A percentile compares a stretch with the other conserved stretches of the same genome.
phyloP scores from a whole-genome alignment of 2,329 filamentous ascomycete species.

The Exophiala sp. region DNA sequence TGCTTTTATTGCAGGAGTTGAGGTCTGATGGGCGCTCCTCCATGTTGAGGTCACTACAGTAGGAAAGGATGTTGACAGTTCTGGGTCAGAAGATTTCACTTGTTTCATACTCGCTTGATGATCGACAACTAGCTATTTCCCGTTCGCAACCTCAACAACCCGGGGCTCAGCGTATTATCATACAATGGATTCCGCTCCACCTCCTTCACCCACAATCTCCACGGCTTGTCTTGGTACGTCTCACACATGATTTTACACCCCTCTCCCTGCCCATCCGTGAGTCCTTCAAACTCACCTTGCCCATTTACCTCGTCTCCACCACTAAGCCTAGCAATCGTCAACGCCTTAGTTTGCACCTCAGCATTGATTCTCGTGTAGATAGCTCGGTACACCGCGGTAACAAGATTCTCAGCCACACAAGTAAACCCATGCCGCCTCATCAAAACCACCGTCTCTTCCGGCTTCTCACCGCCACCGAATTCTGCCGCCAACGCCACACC shows the following conservation, averaged over 20 bases:
- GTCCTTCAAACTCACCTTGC: conserved; percentile 11
- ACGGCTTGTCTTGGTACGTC: conserved; percentile 21
- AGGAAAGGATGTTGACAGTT: neutral
- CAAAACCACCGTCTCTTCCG: conserved; percentile 38
- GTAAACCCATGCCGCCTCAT: conserved; percentile 49
- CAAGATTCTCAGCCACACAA: conserved; percentile 36
- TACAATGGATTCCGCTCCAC: conserved; percentile 25
- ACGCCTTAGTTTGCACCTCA: conserved; percentile 39
- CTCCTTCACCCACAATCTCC: conserved; percentile 26
- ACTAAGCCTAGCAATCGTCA: conserved; percentile 22
- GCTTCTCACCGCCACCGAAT: conserved; percentile 29
- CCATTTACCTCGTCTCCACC: neutral
- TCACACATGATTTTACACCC: conserved; percentile 20
- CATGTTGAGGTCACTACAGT: neutral
- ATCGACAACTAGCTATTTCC: neutral
- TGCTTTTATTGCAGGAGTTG: conserved; percentile 14
- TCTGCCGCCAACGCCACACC: conserved; percentile 35
- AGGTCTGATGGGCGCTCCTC: conserved; percentile 2
- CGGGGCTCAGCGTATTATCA: conserved; percentile 20
- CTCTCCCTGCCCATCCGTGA: conserved; percentile 17
- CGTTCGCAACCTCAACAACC: neutral
- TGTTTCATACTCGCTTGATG: neutral
- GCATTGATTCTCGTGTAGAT: conserved; percentile 48
- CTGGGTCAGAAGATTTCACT: too few relatives aligned
- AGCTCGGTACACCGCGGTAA: conserved; percentile 42